A percentile compares a stretch with the other conserved stretches of the same genome.
These are phyloP conservation scores for Venustampulla echinocandica DNA, from an alignment of 495 filamentous ascomycete genomes.

Conservation along the genomic window DNA sequence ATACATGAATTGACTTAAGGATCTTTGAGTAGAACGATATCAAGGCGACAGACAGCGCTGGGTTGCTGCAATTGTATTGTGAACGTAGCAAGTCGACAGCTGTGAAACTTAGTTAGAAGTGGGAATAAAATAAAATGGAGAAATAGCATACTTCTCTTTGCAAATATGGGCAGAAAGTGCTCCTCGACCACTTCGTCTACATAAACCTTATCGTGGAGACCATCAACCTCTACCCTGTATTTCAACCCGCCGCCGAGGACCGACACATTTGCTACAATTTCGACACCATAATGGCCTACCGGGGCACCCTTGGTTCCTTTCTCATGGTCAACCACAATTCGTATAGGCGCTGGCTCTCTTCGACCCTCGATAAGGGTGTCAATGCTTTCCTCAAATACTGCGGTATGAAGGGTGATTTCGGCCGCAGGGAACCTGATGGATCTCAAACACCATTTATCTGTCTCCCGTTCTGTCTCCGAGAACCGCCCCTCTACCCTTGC, in stretches of 20 bases:
- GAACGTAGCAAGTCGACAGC: conserved; percentile 56
- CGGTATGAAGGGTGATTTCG: conserved; percentile 58
- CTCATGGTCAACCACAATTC: conserved; percentile 52
- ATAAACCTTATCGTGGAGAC: conserved; percentile 51
- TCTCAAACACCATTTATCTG: conserved; percentile 68
- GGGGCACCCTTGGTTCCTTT: conserved; percentile 47
- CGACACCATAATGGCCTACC: conserved; percentile 61
- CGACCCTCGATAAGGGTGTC: conserved; percentile 46
- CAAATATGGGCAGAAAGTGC: conserved; percentile 59
- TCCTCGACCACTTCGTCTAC: conserved; percentile 60
- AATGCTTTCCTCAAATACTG: conserved; percentile 64
- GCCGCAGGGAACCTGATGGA: conserved; percentile 50
- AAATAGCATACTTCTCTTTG: conserved; percentile 52
- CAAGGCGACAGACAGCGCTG: conserved; percentile 51
- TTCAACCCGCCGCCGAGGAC: conserved; percentile 29
- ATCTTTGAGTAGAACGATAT: conserved; percentile 65
- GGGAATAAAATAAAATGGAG: not conserved
- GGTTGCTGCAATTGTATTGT: conserved; percentile 63
- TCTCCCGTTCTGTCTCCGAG: conserved; percentile 67
- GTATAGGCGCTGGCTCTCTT: conserved; percentile 47
- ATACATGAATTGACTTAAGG: conserved; percentile 59
- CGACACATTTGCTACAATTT: conserved; percentile 50
- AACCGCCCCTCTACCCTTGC: conserved; percentile 81
- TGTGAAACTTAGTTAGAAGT: conserved; percentile 18
- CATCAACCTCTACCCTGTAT: conserved; percentile 53